Evolutionary conservation across 441 rosid species (phyloP), one percentile per base, ranked within the genome.

Genomic region (Melastoma candidum): DNA sequence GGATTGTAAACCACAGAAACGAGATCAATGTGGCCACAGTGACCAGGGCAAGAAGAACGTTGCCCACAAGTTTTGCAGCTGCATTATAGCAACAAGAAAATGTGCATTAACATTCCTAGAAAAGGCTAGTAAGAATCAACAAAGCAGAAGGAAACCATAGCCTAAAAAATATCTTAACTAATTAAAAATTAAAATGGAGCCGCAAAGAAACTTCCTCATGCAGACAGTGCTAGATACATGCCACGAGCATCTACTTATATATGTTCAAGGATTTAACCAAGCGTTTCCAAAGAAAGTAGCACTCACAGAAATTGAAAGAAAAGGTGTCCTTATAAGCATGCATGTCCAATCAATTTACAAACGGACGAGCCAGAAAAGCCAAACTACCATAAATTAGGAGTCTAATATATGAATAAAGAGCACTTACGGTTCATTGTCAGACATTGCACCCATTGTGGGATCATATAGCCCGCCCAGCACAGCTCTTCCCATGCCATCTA

Each of bases 1-100:
- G 99, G 99, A 76, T 84, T 86, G 61, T 84, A 89, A 47, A 78
- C 77, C 6, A 92, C 84, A 50, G 55, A 75, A 63, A 89, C 72
- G 49, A 93, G 92, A 56, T 84, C 87, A 7, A 89, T 77, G 66
- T 82, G 96, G 47, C 99, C 99, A 64, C 94, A 93, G 67, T 93
- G 99, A 53, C 99, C 99, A 4, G 96, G 90, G 62, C 99, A 93
- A 61, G 68, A 73, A n/a, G 59, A 70, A 4, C 68, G 67, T 68
- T 74, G 89, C 47, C 87, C 81, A 60, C 99, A 88, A 46, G 81
- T 66, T 73, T 72, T 71, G 75, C 98, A 93, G 51, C 95, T 86
- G 92, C 81, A 77, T 59, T 29, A 6, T 29, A 3, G 36, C 36
- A 53, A 26, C 54, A 48, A 52, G 26, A 49, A 29, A 26, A 51